Evolutionary conservation across 768 basidiomycete genomes (phyloP).

Genomic region (Podaxis pistillaris): DNA sequence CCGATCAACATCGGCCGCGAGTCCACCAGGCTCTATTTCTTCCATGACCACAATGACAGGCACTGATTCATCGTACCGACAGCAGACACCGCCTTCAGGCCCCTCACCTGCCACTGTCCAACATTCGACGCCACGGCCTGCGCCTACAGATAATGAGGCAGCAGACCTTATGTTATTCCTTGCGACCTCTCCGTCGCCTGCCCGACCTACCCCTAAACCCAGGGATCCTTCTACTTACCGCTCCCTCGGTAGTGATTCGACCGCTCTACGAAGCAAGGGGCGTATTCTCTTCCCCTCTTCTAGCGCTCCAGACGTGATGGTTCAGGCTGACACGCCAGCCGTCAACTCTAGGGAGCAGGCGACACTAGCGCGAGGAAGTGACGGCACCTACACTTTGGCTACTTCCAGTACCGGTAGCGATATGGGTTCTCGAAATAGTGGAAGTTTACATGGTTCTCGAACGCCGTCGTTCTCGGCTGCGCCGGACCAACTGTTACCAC

Average conservation of each 20-base stretch:
- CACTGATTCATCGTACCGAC: constrained; percentile 30
- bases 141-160: constrained; percentile 75
- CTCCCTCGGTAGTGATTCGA: constrained; percentile 48
- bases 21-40: constrained; percentile 37
- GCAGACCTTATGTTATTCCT: constrained; percentile 85
- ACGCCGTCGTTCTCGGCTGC: constrained; percentile 4
- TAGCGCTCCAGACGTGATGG: constrained; percentile 5
- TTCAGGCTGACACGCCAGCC: background rate
- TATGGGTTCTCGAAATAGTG: constrained; percentile 21
- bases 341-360: constrained; percentile 16
- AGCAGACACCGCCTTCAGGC: constrained; percentile 39
- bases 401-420: constrained; percentile 39
- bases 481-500: constrained; percentile 25
- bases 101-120: constrained; percentile 24
- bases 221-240: constrained; percentile 58
- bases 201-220: constrained; percentile 53
- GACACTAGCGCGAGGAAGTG: constrained; percentile 31
- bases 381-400: constrained; percentile 43
- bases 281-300: constrained; percentile 65
- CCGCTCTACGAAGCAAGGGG: constrained; percentile 42
- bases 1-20: constrained; percentile 43
- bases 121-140: constrained; percentile 45
- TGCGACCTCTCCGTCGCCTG: constrained; percentile 83
- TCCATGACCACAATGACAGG: constrained; percentile 35
- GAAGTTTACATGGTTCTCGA: constrained; percentile 14